Base-by-base conservation (phyloP, 2,329 filamentous ascomycete species). In the Fusarium sp. region DNA sequence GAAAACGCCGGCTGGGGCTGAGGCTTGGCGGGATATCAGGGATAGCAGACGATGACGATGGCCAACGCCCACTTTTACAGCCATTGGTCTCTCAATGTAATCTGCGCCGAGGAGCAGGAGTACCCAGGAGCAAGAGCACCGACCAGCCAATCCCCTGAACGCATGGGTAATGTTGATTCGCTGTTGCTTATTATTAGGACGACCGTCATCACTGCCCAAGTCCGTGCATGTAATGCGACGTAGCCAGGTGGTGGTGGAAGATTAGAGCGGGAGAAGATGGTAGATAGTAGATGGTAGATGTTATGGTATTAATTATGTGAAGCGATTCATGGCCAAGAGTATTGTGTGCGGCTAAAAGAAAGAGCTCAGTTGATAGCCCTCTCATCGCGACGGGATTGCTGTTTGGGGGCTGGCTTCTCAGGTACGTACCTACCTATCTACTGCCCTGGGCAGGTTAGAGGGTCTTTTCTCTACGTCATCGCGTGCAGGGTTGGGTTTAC, bases 391-490 rank as follows among this genome's bases (percentile, higher is more conserved):
- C 28, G 11, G 24, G 5, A 5, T 5, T 11, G 28, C 10, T 11
- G 28, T 13, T 40, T 21, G 38, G 15, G 7, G 17, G 34, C 34
- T 36, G 34, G 15, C 34, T 36, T 14, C 6, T 40, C 8, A 11
- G 45, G 31, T 65, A 64, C 62, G 62, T 65, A 65, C 53, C 62
- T 65, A 21, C 34, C 33, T 22, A 39, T 34, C 54, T 39, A 19
- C 26, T 28, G 26, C 5, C 5, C 24, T 24, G n/a, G 26, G 26
- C 9, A 28, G 26, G 26, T 28, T 28, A 28, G 51, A 61, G 61
- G 64, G 59, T 59, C 46, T 40, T 67, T 69, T 69, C 46, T 39
- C 72, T 74, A 74, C 72, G 72, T 74, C 72, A 74, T 74, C 57
- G 60, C 49, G 63, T 70, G 64, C 71, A 67, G 63, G 68, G 66